phyloP scores from a whole-genome alignment of 306 rosid species.

The Trifolium pratense region DNA sequence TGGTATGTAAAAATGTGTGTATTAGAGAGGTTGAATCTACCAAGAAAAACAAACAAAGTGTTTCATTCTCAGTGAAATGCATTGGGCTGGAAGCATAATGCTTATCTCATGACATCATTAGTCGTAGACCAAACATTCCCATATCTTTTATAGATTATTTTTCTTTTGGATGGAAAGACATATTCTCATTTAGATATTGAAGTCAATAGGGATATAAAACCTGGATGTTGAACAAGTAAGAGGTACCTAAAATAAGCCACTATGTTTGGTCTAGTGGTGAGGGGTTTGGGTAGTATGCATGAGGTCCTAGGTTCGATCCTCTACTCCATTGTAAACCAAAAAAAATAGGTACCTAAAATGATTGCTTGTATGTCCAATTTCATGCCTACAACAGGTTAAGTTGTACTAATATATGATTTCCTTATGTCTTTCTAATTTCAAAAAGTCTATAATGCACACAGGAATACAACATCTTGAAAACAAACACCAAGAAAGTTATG shows the following conservation, averaged over 20 bases:
- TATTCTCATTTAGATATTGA: not conserved
- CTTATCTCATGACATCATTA: not conserved
- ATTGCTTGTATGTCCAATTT: not conserved
- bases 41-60: not conserved
- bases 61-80: conserved; percentile 11
- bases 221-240: not conserved
- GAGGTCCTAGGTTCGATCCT: too few relatives aligned
- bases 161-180: conserved; percentile 1
- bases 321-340: too few relatives aligned
- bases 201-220: conserved; percentile 14
- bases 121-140: not conserved
- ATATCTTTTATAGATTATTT: conserved; percentile 1
- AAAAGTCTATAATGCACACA: conserved; percentile 11
- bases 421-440: not conserved
- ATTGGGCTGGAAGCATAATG: conserved; percentile 25
- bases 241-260: too few relatives aligned
- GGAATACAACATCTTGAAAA: conserved; percentile 17
- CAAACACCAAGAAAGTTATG: conserved; percentile 21
- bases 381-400: conserved; percentile 11
- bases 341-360: conserved; percentile 1
- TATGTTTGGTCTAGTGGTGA: too few relatives aligned
- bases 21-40: conserved; percentile 18
- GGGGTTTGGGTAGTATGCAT: too few relatives aligned
- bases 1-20: not conserved
- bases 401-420: conserved; percentile 26